phyloP scores from a whole-genome alignment of 2,329 filamentous ascomycete species.

The Penicillium sp. region DNA sequence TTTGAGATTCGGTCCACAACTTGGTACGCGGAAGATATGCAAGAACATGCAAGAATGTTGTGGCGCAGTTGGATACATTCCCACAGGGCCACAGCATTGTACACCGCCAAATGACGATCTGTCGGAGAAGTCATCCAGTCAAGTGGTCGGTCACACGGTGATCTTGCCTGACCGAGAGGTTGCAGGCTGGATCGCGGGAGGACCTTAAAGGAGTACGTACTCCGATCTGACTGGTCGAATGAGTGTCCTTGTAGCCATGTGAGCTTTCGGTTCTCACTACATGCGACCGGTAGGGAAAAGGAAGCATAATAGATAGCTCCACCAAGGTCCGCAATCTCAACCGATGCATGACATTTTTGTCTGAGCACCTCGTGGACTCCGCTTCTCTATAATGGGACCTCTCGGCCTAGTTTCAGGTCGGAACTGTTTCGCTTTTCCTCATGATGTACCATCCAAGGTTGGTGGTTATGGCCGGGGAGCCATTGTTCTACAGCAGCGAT shows the following conservation, averaged over 20 bases:
- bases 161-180: neutral
- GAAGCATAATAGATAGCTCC: neutral
- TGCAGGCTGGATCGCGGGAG: neutral
- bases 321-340: neutral
- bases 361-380: neutral
- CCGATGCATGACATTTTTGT: neutral
- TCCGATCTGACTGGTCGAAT: neutral
- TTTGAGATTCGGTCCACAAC: neutral
- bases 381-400: neutral
- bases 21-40: neutral
- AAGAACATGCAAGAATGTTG: neutral
- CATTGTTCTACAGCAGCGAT: neutral
- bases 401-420: neutral
- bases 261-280: neutral
- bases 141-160: neutral
- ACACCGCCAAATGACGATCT: neutral
- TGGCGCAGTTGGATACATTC: neutral
- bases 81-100: neutral
- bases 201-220: neutral
- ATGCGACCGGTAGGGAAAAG: neutral
- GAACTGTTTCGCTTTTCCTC: neutral
- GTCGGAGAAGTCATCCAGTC: neutral
- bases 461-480: neutral
- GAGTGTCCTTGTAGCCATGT: neutral
- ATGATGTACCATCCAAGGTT: neutral